Conservation (phyloP, 1,284 basidiomycete genomes). For the Trichosporon ovoides region DNA sequence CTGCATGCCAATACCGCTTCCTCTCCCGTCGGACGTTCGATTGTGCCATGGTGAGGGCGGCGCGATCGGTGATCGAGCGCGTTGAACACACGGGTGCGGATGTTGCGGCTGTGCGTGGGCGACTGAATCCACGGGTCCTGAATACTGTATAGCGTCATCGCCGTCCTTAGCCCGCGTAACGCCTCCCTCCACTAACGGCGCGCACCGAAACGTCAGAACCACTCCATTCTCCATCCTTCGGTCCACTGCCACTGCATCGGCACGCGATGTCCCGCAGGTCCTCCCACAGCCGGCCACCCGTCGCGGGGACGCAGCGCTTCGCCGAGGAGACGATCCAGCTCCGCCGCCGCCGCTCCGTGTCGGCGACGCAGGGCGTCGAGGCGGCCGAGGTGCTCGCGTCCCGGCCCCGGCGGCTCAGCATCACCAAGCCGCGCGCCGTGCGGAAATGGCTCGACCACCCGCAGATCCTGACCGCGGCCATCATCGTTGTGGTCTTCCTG, state of each 20-base stretch:
- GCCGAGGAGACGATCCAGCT: slow-evolving; percentile 8
- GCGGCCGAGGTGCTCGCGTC: slow-evolving; percentile 7
- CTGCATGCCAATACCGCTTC: background rate
- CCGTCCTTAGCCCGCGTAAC: no score
- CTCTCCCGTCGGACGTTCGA: background rate
- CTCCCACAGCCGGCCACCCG: background rate
- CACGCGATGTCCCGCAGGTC: background rate
- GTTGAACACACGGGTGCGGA: no score
- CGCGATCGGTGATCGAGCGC: no score
- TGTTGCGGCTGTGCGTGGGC: no score
- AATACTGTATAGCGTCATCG: no score
- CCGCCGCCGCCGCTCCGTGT: slow-evolving; percentile 13
- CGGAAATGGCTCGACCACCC: slow-evolving; percentile 12
- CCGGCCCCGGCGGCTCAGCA: slow-evolving; percentile 11
- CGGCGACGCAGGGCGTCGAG: slow-evolving; percentile 5
- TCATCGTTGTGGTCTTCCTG: slow-evolving; percentile 25
- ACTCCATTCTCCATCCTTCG: no score
- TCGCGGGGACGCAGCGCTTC: background rate
- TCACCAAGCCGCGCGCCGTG: background rate
- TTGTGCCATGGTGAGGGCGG: no score
- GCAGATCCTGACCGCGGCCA: slow-evolving; percentile 15
- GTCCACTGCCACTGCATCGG: background rate
- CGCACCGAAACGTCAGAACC: no score
- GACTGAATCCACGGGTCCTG: no score
- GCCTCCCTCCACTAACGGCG: no score